These are phyloP conservation scores for Wallemia hederae DNA, from an alignment of 1,284 basidiomycete genomes.

Conservation along the genomic window DNA sequence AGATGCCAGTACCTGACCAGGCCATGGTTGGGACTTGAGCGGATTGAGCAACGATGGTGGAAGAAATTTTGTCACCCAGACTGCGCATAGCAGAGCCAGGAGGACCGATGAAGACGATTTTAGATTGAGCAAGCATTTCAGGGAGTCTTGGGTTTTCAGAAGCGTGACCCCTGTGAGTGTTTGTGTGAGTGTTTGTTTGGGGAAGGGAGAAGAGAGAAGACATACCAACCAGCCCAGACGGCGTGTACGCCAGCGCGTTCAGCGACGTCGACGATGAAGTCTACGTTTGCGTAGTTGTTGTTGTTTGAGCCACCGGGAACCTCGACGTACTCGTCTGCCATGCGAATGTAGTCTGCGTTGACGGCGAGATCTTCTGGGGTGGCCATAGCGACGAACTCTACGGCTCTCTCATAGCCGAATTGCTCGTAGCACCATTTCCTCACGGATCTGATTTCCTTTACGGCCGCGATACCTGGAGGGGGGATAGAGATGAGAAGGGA, in stretches of 20 bases:
- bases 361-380: slow-evolving; percentile 96
- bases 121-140: slow-evolving; percentile 68
- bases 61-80: slow-evolving; percentile 97
- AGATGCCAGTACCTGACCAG: slow-evolving; percentile 91
- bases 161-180: slow-evolving; percentile 45
- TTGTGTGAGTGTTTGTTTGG: neutral
- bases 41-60: slow-evolving; percentile 92
- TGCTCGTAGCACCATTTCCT: slow-evolving; percentile 99
- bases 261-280: slow-evolving; percentile 93
- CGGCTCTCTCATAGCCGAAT: slow-evolving; percentile 76
- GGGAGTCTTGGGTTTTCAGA: slow-evolving; percentile 98
- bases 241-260: slow-evolving; percentile 93
- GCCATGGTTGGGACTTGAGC: slow-evolving; percentile 96
- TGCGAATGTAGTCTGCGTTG: slow-evolving; percentile 98
- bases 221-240: slow-evolving; percentile 91
- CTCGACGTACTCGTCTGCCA: slow-evolving; percentile 98
- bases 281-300: slow-evolving; percentile 99
- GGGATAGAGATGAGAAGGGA: slow-evolving; percentile 9
- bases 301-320: slow-evolving; percentile 96
- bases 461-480: slow-evolving; percentile 65
- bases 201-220: slow-evolving; percentile 1
- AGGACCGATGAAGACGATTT: slow-evolving; percentile 97
- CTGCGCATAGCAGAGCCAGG: slow-evolving; percentile 98
- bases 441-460: slow-evolving; percentile 96
- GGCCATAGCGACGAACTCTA: slow-evolving; percentile 99